A percentile compares a stretch with the other conserved stretches of the same genome.
phyloP scores from a whole-genome alignment of 2,329 filamentous ascomycete genomes.

The Eutypella sp. region DNA sequence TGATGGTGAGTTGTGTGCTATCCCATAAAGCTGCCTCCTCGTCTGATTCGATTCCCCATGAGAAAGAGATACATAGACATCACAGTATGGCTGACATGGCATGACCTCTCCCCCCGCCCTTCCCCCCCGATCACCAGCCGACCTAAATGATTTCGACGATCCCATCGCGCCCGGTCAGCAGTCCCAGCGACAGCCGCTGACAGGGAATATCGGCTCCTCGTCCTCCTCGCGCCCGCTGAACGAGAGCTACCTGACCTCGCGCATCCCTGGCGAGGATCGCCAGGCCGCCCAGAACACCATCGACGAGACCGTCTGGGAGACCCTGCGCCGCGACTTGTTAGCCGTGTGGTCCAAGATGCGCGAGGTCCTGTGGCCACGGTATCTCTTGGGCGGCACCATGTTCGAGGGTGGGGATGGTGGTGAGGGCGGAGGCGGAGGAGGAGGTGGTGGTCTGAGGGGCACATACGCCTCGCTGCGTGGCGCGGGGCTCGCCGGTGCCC shows the following conservation, averaged over 20 bases:
- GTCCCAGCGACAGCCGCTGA: constrained; percentile 72
- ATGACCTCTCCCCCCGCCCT: neutral
- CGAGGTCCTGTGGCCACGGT: constrained; percentile 93
- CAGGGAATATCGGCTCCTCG: constrained; percentile 71
- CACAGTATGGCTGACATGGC: neutral
- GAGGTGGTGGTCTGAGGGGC: constrained; percentile 49
- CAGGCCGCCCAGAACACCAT: constrained; percentile 87
- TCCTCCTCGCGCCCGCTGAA: constrained; percentile 57
- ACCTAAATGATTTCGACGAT: constrained; percentile 90
- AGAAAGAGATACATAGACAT: too few relatives aligned
- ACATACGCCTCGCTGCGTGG: constrained; percentile 58
- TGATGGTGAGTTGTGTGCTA: constrained; percentile 52
- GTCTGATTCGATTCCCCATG: too few relatives aligned
- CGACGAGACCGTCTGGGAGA: constrained; percentile 96
- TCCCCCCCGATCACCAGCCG: constrained; percentile 46
- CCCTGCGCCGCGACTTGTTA: constrained; percentile 83
- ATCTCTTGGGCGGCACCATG: constrained; percentile 72
- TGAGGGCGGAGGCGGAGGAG: constrained; percentile 7
- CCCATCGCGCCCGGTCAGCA: constrained; percentile 60
- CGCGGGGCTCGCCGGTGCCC: constrained; percentile 52
- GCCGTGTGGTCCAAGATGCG: constrained; percentile 98
- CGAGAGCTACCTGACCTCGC: constrained; percentile 79
- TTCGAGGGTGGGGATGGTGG: constrained; percentile 41
- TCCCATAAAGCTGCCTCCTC: neutral
- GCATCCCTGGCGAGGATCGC: constrained; percentile 89